Percentiles rank a stretch among this genome's conserved stretches.
These are phyloP conservation scores for Komagataella populi DNA, from an alignment of 805 yeast genomes.

Conservation along the genomic window DNA sequence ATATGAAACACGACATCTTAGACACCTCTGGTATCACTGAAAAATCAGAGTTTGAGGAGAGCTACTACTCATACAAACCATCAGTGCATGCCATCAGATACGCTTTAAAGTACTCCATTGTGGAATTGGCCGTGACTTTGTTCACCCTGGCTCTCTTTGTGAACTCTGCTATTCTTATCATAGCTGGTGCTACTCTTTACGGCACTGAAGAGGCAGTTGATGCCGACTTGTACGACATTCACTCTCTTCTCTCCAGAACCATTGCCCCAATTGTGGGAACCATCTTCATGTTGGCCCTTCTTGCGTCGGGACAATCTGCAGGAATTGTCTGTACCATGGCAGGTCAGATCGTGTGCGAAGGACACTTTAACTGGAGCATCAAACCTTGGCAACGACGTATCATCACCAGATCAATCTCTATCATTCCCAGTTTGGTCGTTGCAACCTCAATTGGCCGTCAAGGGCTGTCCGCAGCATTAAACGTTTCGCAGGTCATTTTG, in stretches of 20 bases:
- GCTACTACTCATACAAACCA: conserved; percentile 44
- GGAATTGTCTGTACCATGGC: conserved; percentile 85
- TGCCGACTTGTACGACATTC: conserved; percentile 70
- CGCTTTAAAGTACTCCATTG: conserved; percentile 52
- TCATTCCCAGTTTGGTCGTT: conserved; percentile 61
- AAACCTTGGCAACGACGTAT: conserved; percentile 73
- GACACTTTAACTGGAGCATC: conserved; percentile 67
- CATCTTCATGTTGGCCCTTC: conserved; percentile 65
- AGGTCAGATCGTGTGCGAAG: conserved; percentile 82
- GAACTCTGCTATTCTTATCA: conserved; percentile 65
- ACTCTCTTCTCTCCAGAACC: conserved; percentile 36
- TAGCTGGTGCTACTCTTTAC: conserved; percentile 65
- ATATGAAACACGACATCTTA: conserved; percentile 21
- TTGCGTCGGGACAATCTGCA: conserved; percentile 72
- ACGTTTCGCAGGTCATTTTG: conserved; percentile 67
- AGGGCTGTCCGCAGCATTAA: conserved; percentile 60
- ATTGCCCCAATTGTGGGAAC: conserved; percentile 70
- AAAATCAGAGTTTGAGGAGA: conserved; percentile 17
- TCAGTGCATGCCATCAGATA: conserved; percentile 52
- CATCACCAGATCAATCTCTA: conserved; percentile 57
- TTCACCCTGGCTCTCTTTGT: conserved; percentile 74
- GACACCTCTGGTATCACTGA: conserved; percentile 1
- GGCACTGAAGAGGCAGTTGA: conserved; percentile 46
- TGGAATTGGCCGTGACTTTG: conserved; percentile 52
- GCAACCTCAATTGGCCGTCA: conserved; percentile 51